Evolutionary conservation across 2,329 filamentous ascomycete genomes (phyloP).

Genomic region (Colletotrichum paranaense): DNA sequence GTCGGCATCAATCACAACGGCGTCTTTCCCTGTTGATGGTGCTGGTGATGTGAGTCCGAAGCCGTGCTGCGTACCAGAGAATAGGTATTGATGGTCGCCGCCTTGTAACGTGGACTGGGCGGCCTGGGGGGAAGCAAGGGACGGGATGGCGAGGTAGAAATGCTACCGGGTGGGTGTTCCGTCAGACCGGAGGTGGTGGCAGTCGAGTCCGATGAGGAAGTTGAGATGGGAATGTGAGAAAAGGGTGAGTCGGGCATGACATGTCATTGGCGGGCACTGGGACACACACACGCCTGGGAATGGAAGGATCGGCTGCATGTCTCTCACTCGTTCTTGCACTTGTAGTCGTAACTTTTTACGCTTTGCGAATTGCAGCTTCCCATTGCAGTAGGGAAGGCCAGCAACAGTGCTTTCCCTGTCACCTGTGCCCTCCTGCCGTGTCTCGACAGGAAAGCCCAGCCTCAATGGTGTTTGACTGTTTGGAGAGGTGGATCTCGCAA

Average conservation of each 20-base stretch:
- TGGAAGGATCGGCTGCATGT: background rate
- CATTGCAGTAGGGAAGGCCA: no score
- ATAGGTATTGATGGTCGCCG: background rate
- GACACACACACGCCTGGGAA: background rate
- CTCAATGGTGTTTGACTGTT: background rate
- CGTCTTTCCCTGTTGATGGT: no score
- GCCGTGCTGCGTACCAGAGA: no score
- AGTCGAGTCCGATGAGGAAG: background rate
- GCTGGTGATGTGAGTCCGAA: no score
- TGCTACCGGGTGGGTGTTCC: slow-evolving; percentile 10
- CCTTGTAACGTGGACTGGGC: background rate
- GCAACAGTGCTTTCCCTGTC: no score
- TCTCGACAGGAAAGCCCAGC: background rate
- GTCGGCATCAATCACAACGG: no score
- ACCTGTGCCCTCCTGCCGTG: background rate
- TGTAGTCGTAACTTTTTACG: background rate
- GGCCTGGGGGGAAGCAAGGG: background rate
- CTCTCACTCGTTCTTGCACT: background rate
- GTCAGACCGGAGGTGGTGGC: background rate
- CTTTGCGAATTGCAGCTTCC: no score
- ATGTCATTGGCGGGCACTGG: background rate
- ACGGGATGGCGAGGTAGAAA: background rate
- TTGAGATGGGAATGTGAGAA: background rate
- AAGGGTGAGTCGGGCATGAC: background rate
- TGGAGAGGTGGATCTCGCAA: background rate